Percentiles rank a stretch among this genome's conserved stretches.
These are phyloP conservation scores for Bocquillonia castaneifolia DNA, from an alignment of 441 rosid species.

Conservation along the genomic window DNA sequence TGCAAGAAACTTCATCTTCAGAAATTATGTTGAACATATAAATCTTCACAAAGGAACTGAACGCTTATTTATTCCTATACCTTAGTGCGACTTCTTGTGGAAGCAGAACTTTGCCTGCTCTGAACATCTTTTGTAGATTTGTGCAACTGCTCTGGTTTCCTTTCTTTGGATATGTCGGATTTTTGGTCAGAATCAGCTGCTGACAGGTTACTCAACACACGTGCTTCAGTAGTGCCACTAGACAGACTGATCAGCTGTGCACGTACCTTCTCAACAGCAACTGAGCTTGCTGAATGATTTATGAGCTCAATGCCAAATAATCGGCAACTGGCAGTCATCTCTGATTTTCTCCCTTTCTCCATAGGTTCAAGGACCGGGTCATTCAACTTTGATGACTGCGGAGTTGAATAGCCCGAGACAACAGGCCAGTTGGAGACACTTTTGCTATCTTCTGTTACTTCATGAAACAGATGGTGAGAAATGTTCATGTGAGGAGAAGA, in stretches of 20 bases:
- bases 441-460: constrained; percentile 39
- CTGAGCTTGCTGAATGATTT: constrained; percentile 27
- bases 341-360: constrained; percentile 37
- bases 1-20: constrained; percentile 5
- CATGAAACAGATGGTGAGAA: constrained; percentile 35
- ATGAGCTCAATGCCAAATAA: constrained; percentile 79
- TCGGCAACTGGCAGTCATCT: constrained; percentile 50
- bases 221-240: constrained; percentile 28
- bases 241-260: constrained; percentile 18
- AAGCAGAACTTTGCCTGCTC: constrained; percentile 45
- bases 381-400: constrained; percentile 31
- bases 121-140: constrained; percentile 56
- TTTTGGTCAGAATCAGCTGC: constrained; percentile 47
- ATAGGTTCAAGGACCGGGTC: constrained; percentile 33
- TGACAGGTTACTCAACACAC: constrained; percentile 19
- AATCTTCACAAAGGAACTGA: not conserved
- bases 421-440: constrained; percentile 30
- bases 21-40: constrained; percentile 1
- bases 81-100: constrained; percentile 74
- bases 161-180: constrained; percentile 51
- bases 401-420: constrained; percentile 30
- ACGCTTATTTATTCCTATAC: constrained; percentile 32
- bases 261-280: constrained; percentile 35
- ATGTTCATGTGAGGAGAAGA: constrained; percentile 40
- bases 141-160: constrained; percentile 40